phyloP scores from a whole-genome alignment of 2,329 filamentous ascomycete genomes.

The Paramyrothecium roridum region DNA sequence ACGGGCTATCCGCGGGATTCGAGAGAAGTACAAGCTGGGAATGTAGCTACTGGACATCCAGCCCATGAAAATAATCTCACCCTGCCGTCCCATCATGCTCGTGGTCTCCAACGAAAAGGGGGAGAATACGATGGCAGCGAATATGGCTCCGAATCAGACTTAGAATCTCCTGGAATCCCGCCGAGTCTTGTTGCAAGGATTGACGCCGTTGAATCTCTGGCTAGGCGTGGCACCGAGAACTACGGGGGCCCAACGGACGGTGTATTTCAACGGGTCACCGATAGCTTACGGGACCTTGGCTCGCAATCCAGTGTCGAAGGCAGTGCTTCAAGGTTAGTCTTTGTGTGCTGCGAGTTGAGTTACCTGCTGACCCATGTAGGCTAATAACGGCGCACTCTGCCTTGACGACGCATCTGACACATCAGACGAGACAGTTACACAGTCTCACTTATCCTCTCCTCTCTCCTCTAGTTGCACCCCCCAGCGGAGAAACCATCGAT shows the following conservation, averaged over 20 bases:
- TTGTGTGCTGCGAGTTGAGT: neutral
- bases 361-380: constrained; percentile 34
- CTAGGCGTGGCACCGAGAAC: constrained; percentile 61
- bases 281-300: constrained; percentile 67
- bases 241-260: constrained; percentile 63
- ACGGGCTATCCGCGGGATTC: neutral
- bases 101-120: constrained; percentile 47
- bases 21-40: constrained; percentile 1
- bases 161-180: constrained; percentile 66
- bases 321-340: constrained; percentile 62
- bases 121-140: constrained; percentile 71
- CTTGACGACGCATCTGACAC: constrained; percentile 68
- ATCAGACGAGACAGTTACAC: constrained; percentile 74
- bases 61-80: constrained; percentile 37
- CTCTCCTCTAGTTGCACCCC: constrained; percentile 63
- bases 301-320: constrained; percentile 71
- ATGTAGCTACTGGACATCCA: constrained; percentile 13
- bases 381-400: constrained; percentile 74
- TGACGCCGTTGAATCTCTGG: constrained; percentile 69
- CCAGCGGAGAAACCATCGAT: constrained; percentile 63
- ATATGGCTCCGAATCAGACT: constrained; percentile 69
- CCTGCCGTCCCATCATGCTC: constrained; percentile 39
- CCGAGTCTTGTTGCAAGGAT: constrained; percentile 66
- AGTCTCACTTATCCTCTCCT: constrained; percentile 69
- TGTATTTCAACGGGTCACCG: constrained; percentile 66